phyloP scores from a whole-genome alignment of 768 basidiomycete genomes.

The Hydnomerulius pinastri region DNA sequence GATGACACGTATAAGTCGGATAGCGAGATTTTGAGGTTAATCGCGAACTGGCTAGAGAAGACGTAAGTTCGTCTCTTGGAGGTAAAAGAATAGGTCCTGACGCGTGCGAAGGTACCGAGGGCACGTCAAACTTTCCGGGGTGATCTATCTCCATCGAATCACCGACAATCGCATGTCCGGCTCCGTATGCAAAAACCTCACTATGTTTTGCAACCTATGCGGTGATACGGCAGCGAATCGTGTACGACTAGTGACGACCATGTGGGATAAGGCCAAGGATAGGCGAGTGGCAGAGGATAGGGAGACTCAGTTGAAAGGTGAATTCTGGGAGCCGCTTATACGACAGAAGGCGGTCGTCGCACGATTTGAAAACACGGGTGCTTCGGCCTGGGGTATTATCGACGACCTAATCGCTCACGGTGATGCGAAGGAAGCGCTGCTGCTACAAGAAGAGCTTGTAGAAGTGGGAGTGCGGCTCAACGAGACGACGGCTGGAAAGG shows the following conservation, averaged over 20 bases:
- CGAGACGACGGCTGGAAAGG: constrained; percentile 24
- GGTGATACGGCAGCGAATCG: constrained; percentile 31
- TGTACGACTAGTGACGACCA: constrained; percentile 38
- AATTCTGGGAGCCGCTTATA: constrained; percentile 25
- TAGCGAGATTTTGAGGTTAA: no score
- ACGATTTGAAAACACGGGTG: no score
- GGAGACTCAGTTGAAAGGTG: constrained; percentile 24
- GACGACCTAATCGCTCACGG: fast-evolving
- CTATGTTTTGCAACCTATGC: constrained; percentile 37
- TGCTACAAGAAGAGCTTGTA: constrained; percentile 24
- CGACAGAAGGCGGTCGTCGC: background rate
- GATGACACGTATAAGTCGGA: no score
- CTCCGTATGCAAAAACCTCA: constrained; percentile 30
- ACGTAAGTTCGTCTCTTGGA: no score
- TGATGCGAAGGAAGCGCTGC: background rate
- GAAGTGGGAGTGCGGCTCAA: constrained; percentile 13
- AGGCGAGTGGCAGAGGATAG: background rate
- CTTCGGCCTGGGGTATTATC: background rate
- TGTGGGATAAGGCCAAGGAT: constrained; percentile 35
- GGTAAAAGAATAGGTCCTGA: no score
- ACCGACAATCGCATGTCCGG: constrained; percentile 37
- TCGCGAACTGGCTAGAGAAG: no score
- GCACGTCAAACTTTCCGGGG: constrained; percentile 25
- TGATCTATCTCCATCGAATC: constrained; percentile 38
- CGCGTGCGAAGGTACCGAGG: no score